Evolutionary conservation across 2,329 filamentous ascomycete species (phyloP), one percentile per base, ranked within the genome.

Genomic region (Dactylella cylindrospora): DNA sequence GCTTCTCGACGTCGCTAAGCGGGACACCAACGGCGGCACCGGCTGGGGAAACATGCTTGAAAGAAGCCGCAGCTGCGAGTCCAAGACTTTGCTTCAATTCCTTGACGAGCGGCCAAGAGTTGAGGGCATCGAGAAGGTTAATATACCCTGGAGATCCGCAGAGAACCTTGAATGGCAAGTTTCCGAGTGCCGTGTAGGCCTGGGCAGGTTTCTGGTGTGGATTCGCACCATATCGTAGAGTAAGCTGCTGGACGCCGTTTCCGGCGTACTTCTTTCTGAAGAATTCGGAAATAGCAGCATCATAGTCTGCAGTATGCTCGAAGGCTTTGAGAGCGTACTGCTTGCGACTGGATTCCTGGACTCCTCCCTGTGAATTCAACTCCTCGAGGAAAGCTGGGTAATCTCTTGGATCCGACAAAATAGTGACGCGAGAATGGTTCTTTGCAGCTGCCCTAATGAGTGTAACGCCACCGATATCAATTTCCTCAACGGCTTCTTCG

Each of bases 31-130:
- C 93, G 67, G 93, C 91, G 59, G 91, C 93, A 71, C 93, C 93
- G 35, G 93, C 93, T 15, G 93, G 93, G 7, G 93, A 98, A 65
- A 97, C 93, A 73, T 98, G 93, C 83, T 96, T 98, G 84, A 98
- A 98, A 73, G 89, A 95, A 66, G 93, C 91, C 23, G 93, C 93
- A 49, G 93, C 93, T 26, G 93, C 88, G 73, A 86, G 84, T 68
- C 86, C 85, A 17, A 97, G 83, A 17, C 91, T 89, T 68, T 86
- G 78, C 79, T 90, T 94, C 70, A 98, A 82, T 77, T 98, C 93
- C 79, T 95, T 95, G 55, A 98, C 93, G 62, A 98, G 78, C 5
- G 89, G 88, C 93, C 93, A 98, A 68, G 90, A 89, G 75, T 98
- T 98, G 69, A 98, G 81, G 44, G 89, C 88, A 75, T 98, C 93